These are phyloP conservation scores for Russula sp. DNA, from an alignment of 768 basidiomycete species.

Conservation along the genomic window DNA sequence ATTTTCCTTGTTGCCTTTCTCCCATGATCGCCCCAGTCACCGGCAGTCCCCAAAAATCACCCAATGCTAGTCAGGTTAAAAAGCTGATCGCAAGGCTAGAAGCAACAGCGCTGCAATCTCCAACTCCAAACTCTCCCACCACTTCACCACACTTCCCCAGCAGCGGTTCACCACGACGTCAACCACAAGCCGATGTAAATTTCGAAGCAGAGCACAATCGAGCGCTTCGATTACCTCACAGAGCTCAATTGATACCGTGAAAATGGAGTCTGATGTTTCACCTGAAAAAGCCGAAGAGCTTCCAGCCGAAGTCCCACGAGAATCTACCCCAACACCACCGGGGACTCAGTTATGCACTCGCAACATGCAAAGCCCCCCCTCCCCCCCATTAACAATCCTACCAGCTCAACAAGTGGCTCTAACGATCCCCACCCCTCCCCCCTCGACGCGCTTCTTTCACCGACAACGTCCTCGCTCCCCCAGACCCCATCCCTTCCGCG, in stretches of 20 bases:
- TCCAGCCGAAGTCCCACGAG: background rate
- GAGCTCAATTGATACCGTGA: slow-evolving; percentile 2
- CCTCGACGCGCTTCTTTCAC: slow-evolving; percentile 37
- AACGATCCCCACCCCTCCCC: slow-evolving; percentile 15
- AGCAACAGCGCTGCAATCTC: background rate
- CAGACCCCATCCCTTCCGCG: slow-evolving; percentile 28
- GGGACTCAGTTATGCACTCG: background rate
- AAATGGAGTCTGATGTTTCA: background rate
- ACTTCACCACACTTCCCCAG: background rate
- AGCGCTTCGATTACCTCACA: background rate
- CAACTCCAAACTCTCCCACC: background rate
- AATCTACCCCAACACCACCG: background rate
- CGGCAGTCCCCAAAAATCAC: background rate
- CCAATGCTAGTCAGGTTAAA: background rate
- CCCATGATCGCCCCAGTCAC: slow-evolving; percentile 3
- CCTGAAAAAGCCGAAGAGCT: background rate
- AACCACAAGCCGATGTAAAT: background rate
- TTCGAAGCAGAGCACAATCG: background rate
- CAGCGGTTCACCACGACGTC: background rate
- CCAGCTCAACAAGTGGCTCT: background rate
- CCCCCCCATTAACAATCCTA: background rate
- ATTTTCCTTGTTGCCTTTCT: background rate
- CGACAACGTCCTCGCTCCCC: slow-evolving; percentile 29
- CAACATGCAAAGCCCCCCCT: background rate
- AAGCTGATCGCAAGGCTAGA: background rate